Evolutionary conservation across 768 basidiomycete species (phyloP), one percentile per base, ranked within the genome.

Genomic region (Kwoniella shandongensis): DNA sequence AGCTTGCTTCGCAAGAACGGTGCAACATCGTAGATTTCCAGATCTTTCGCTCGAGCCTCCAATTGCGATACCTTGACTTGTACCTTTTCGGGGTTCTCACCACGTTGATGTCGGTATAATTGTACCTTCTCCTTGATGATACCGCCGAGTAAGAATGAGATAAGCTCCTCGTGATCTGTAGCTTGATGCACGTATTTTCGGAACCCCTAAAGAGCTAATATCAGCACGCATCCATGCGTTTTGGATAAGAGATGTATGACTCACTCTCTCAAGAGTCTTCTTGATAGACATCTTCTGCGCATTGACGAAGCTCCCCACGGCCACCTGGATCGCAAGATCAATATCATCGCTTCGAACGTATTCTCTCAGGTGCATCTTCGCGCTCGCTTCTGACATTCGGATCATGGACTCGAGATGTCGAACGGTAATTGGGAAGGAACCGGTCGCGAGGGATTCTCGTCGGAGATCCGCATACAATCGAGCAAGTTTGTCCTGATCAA

Each of bases 381-480:
- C 96, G 71, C 89, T 91, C 13, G 96, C 94, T 78, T 99, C 96
- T 2, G 91, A 84, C 94, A 98, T 98, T 38, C 96, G 87, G 78
- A 99, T 98, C 89, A 96, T 96, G 74, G 91, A 94, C 79, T 99
- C 96, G 57, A 99, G 78, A 72, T 98, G 96, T 54, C 96, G 89
- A 46, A 98, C 88, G 8, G 96, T 99, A 74, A 99, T 96, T 1
- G 96, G 96, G 79, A 90, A 96, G 20, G 94, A 97, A n/a, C 94
- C 94, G 1, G 96, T 99, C 18, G 91, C 91, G 67, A 91, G 81
- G 4, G 94, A 98, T 75, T 99, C 96, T 61, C 92, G 87, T 32
- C 96, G 87, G 27, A 99, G 82, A 75, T 99, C 96, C 20, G 90
- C 87, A 76, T 96, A 99, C 40, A 99, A 83, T n/a, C 86, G 82